These are phyloP conservation scores for Fusarium domesticum DNA, from an alignment of 2,329 filamentous ascomycete species.

Conservation along the genomic window DNA sequence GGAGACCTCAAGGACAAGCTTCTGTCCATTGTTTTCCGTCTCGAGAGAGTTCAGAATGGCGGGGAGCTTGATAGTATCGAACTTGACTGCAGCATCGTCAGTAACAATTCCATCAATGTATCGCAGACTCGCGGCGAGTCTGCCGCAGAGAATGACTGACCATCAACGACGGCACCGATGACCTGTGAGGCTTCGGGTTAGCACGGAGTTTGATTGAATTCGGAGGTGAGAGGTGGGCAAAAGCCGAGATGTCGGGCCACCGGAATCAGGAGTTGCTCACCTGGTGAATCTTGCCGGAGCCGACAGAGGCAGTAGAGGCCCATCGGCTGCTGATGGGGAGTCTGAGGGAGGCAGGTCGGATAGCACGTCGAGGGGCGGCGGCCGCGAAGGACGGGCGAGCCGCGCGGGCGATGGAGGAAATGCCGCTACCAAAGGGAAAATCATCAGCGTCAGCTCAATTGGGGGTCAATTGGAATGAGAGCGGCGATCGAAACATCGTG, in stretches of 20 bases:
- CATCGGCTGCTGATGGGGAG: conserved; percentile 55
- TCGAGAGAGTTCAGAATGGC: conserved; percentile 96
- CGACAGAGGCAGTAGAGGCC: conserved; percentile 56
- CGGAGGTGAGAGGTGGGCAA: conserved; percentile 1
- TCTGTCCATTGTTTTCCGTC: conserved; percentile 87
- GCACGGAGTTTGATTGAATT: conserved; percentile 13
- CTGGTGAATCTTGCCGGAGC: conserved; percentile 69
- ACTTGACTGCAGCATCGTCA: conserved; percentile 71
- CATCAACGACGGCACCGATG: conserved; percentile 98
- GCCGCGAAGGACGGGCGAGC: conserved; percentile 59
- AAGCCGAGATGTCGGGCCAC: conserved; percentile 17
- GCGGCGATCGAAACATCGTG: conserved; percentile 18
- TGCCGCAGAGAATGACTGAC: conserved; percentile 54
- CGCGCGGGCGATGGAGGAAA: conserved; percentile 62
- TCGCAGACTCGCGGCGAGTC: conserved; percentile 10
- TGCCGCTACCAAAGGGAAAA: conserved; percentile 52
- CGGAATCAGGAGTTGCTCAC: conserved; percentile 40
- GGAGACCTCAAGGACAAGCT: conserved; percentile 93
- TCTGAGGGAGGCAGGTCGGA: conserved; percentile 55
- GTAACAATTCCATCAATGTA: conserved; percentile 8
- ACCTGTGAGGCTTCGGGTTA: conserved; percentile 57
- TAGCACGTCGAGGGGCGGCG: conserved; percentile 54
- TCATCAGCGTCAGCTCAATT: conserved; percentile 43
- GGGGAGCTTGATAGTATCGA: conserved; percentile 89
- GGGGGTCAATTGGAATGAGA: conserved; percentile 44